Base-by-base conservation (phyloP, 345 rosid species). In the Euphorbia peplus region DNA sequence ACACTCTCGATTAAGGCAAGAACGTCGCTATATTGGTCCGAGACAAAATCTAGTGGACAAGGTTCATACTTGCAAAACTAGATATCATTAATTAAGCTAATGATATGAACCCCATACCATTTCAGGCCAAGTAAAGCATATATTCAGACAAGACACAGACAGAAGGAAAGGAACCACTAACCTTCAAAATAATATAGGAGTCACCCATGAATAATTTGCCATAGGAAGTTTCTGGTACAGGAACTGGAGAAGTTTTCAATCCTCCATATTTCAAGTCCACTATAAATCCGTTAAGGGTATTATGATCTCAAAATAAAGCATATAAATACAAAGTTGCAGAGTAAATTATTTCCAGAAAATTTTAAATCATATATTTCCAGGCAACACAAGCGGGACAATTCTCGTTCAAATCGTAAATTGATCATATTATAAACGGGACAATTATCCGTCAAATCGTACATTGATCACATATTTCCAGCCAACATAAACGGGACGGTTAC, bases 221-320 rank as follows among this genome's bases (percentile, higher is more conserved):
- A 66, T 82, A 47, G 56, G 93, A 87, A 39, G 97, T 77, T 80
- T 85, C 84, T 53, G 91, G 85, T 59, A 86, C 72, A 14, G 70
- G 86, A 65, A 82, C 85, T 47, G 99, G 99, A 32, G 66, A 95
- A 95, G 77, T 87, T 90, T 79, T 95, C 99, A 70, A 95, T 88
- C 79, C 96, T 88, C 99, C 99, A 95, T 80, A 88, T 79, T 77
- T 95, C 99, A 78, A 85, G 81, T 73, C 99, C 98, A 62, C 99
- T 95, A 72, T 44, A 58, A 18, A 67, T 75, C 14, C 79, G 65
- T 72, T 32, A 72, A 72, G 75, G 70, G 57, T 0, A 42, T 16
- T 41, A 29, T 14, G 3, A 2, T 32, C 8, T 1, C 5, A 16
- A 46, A 46, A 64, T 42, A 24, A 44, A n/a, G n/a, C n/a, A n/a